Evolutionary conservation across 257 asterid genomes (phyloP), one percentile per base, ranked within the genome.

Genomic region (Jacaranda copaia): DNA sequence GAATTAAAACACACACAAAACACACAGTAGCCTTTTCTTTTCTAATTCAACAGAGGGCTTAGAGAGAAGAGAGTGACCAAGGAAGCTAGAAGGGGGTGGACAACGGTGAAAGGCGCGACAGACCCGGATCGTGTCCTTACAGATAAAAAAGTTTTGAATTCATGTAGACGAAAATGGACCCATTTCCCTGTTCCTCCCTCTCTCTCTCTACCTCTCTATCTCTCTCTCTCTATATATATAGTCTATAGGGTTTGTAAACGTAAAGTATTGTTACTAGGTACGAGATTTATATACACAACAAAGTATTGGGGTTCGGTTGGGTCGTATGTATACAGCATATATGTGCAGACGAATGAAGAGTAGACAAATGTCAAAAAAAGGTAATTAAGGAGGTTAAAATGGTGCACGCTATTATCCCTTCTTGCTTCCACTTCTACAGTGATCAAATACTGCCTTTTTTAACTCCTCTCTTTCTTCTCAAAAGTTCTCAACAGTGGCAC

Each of bases 71-170:
- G 63, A 62, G 39, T 5, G 72, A 25, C 32, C 32, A 1, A 25
- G 32, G 32, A 25, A 25, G 32, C 32, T 25, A 25, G 32, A 25
- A 25, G 32, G 32, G 32, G 76, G 78, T 68, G 53, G 84, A 72
- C 75, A 81, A 78, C 51, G 84, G 84, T 77, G 87, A 78, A 79
- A 79, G 87, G 81, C 81, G 91, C 94, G 97, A 84, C 85, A 70
- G 88, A 86, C 86, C 80, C 93, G 94, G 97, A 90, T 88, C 91
- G 89, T 88, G 93, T 87, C 79, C 82, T 76, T 85, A 52, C 64
- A 69, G 74, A 70, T 48, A 13, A 73, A 86, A 81, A 65, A 69
- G 81, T 57, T 83, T 83, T 84, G 84, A 84, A 78, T 76, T 84
- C 79, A 55, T 78, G 84, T 74, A 73, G 74, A 78, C 74, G 65